These are phyloP conservation scores for Lanmaoa rubissima DNA, from an alignment of 768 basidiomycete genomes.

Conservation along the genomic window DNA sequence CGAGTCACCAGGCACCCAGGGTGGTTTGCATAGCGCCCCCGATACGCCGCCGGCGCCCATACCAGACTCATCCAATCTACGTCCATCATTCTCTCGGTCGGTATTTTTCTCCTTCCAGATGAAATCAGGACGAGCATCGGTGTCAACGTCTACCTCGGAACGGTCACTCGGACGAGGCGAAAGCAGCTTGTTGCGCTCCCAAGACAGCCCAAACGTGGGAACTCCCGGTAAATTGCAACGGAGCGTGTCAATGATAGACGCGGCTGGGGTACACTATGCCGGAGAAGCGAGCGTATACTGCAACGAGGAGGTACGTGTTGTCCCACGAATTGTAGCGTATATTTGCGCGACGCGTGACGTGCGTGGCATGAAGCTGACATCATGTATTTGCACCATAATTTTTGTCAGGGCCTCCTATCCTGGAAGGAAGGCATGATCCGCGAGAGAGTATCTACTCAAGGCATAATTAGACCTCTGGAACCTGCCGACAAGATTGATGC, in stretches of 20 bases:
- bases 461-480: constrained; percentile 82
- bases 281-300: constrained; percentile 63
- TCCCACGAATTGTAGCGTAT: not conserved
- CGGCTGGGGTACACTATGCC: constrained; percentile 39
- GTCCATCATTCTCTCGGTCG: constrained; percentile 13
- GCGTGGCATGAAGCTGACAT: not conserved
- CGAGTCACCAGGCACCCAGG: not conserved
- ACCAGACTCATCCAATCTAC: not conserved
- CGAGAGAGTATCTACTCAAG: constrained; percentile 82
- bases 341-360: not conserved
- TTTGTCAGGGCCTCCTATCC: constrained; percentile 31
- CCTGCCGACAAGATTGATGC: constrained; percentile 62
- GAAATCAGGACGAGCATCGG: constrained; percentile 11
- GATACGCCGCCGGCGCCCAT: not conserved
- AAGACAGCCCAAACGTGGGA: constrained; percentile 18
- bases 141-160: constrained; percentile 20
- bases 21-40: not conserved
- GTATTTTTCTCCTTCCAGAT: constrained; percentile 14
- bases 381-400: not conserved
- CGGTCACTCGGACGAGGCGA: not conserved
- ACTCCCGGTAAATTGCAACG: constrained; percentile 20
- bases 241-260: constrained; percentile 8
- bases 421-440: constrained; percentile 76
- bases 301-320: constrained; percentile 42
- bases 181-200: not conserved